phyloP scores from a whole-genome alignment of 768 basidiomycete genomes.

The Rhodotorula graminis region DNA sequence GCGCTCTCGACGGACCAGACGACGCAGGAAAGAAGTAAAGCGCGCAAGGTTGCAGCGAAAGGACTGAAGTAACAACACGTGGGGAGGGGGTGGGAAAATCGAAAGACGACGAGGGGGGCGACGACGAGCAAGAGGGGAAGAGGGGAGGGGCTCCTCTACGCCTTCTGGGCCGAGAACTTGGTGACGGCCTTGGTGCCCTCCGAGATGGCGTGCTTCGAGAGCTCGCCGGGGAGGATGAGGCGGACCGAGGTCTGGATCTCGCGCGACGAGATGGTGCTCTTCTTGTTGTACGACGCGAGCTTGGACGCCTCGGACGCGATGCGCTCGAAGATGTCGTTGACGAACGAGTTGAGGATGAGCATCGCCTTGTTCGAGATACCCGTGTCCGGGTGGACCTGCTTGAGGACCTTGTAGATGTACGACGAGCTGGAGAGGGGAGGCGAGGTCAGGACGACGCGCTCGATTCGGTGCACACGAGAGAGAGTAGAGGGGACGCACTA shows the following conservation, averaged over 20 bases:
- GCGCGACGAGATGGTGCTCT: slow-evolving; percentile 96
- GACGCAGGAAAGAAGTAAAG: too few relatives aligned
- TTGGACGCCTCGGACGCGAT: slow-evolving; percentile 56
- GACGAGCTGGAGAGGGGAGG: slow-evolving; percentile 24
- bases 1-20: too few relatives aligned
- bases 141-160: background rate
- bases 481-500: slow-evolving; percentile 49
- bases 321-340: slow-evolving; percentile 50
- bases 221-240: slow-evolving; percentile 88
- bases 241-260: slow-evolving; percentile 97
- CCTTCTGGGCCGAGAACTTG: background rate
- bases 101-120: too few relatives aligned
- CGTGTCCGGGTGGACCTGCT: slow-evolving; percentile 90
- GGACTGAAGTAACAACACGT: too few relatives aligned
- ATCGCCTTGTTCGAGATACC: slow-evolving; percentile 84
- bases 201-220: slow-evolving; percentile 84
- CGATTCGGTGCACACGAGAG: background rate
- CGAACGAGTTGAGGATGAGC: slow-evolving; percentile 44
- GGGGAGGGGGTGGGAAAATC: too few relatives aligned
- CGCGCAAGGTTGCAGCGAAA: too few relatives aligned
- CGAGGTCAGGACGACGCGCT: slow-evolving; percentile 46
- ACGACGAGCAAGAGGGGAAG: too few relatives aligned
- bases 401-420: slow-evolving; percentile 46
- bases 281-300: slow-evolving; percentile 95
- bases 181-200: slow-evolving; percentile 75